Evolutionary conservation across 305 asterid genomes (phyloP), one percentile per base, ranked within the genome.

Genomic region (Ajuga reptans): DNA sequence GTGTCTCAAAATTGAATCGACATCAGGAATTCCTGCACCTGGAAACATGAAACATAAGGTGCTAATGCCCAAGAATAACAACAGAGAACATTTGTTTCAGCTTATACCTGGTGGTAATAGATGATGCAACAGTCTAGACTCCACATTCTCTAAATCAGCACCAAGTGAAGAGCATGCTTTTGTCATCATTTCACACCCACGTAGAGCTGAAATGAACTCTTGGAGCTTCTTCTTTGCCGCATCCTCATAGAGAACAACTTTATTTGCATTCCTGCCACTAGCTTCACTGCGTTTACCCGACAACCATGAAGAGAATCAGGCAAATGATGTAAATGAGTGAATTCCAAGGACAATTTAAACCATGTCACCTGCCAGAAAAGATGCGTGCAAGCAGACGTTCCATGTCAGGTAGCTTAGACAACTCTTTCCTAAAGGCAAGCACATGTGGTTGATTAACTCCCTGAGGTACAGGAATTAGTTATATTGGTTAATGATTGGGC

Each of bases 331-430:
- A 74, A 39, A 29, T 53, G 8, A 75, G 31, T 69, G 69, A 21
- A 73, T 74, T 47, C 34, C 14, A 24, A 24, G 47, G 36, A 64
- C 31, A 66, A 17, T 52, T 36, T 66, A 71, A 42, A 64, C n/a
- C 29, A 65, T 72, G 74, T 77, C 75, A 91, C 99, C 99, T 87
- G 89, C 84, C 78, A 72, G 96, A 81, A 75, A 91, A 93, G 71
- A 89, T 78, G 71, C 91, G 96, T 31, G 99, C 92, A 76, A 93
- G 91, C 83, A 87, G 79, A 66, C 97, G 89, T 70, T 93, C 99
- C 97, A 93, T 87, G 76, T 93, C 99, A 0, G 96, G 97, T 65
- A 93, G 90, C 82, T 79, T 83, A 70, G 89, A 84, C 71, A 93
- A 54, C 81, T 93, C 96, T 77, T 87, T 93, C 78, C 96, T 84